These are phyloP conservation scores for Cochlearia excelsa DNA, from an alignment of 345 rosid genomes.

Conservation along the genomic window DNA sequence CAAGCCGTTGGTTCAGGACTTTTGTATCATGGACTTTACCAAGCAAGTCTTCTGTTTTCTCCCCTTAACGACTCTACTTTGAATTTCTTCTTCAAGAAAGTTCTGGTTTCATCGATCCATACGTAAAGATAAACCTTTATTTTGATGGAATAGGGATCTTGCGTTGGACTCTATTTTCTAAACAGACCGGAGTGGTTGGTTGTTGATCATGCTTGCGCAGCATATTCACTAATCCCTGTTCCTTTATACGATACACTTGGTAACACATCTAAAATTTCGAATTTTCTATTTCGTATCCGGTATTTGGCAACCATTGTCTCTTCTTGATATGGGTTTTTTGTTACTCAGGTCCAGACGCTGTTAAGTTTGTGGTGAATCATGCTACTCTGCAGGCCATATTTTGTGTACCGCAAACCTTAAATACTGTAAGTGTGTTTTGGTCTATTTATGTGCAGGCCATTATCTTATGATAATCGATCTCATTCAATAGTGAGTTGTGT, in stretches of 20 bases:
- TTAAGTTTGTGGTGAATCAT: constrained; percentile 69
- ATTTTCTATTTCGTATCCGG: not conserved
- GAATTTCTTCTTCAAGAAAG: not conserved
- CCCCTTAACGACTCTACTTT: not conserved
- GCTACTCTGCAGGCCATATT: constrained; percentile 74
- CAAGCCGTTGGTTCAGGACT: constrained; percentile 90
- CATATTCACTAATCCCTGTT: constrained; percentile 83
- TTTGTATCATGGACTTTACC: constrained; percentile 48
- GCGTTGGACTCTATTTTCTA: constrained; percentile 67
- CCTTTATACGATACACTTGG: constrained; percentile 96
- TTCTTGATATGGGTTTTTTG: constrained; percentile 21
- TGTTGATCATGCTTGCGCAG: constrained; percentile 93
- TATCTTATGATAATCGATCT: constrained; percentile 4
- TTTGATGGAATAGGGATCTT: constrained; percentile 57
- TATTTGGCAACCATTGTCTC: not conserved
- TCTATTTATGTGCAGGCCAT: constrained; percentile 9
- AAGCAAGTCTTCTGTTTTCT: constrained; percentile 40
- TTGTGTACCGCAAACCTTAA: constrained; percentile 76
- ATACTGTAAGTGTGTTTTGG: constrained; percentile 51
- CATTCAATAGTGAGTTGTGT: not conserved
- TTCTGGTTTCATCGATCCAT: not conserved
- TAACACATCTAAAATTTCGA: constrained; percentile 30
- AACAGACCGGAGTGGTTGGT: constrained; percentile 92
- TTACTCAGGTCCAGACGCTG: constrained; percentile 79
- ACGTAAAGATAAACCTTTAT: not conserved